phyloP scores from a whole-genome alignment of 2,329 filamentous ascomycete species.

The Claviceps capensis region DNA sequence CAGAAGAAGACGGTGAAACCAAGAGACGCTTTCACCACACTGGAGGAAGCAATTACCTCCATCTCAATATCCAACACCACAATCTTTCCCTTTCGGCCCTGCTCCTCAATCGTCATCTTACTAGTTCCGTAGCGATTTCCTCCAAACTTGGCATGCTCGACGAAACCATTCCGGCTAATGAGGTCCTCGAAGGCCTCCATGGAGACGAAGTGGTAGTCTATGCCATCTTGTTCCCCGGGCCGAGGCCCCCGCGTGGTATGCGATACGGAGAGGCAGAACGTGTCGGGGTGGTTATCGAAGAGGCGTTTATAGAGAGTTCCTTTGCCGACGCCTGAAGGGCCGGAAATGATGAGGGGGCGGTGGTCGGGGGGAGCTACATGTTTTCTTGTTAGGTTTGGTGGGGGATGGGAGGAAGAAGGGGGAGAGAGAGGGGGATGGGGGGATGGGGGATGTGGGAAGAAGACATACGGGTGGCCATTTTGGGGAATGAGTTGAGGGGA shows the following conservation, averaged over 20 bases:
- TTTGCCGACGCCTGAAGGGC: slow-evolving; percentile 67
- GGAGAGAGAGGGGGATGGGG: no score
- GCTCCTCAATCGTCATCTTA: slow-evolving; percentile 63
- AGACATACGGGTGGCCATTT: slow-evolving; percentile 12
- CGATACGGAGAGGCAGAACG: slow-evolving; percentile 43
- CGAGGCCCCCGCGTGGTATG: slow-evolving; percentile 75
- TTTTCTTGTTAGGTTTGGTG: background rate
- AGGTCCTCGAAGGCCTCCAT: slow-evolving; percentile 54
- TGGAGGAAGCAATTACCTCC: slow-evolving; percentile 44
- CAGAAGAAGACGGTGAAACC: no score
- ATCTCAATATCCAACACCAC: slow-evolving; percentile 94
- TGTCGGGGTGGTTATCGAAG: slow-evolving; percentile 40
- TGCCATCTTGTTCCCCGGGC: slow-evolving; percentile 58
- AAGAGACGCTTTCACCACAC: no score
- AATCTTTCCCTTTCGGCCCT: slow-evolving; percentile 54
- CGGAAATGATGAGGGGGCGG: slow-evolving; percentile 61
- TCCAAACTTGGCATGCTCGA: slow-evolving; percentile 76
- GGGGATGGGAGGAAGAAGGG: no score
- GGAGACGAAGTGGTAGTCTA: slow-evolving; percentile 68
- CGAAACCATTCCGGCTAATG: slow-evolving; percentile 57
- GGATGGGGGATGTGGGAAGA: no score
- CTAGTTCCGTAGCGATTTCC: slow-evolving; percentile 81
- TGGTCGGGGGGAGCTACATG: slow-evolving; percentile 26
- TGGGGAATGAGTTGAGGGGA: slow-evolving; percentile 3
- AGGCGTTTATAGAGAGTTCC: slow-evolving; percentile 64